These are phyloP conservation scores for Euphorbia corollata DNA, from an alignment of 441 rosid genomes.

Conservation along the genomic window DNA sequence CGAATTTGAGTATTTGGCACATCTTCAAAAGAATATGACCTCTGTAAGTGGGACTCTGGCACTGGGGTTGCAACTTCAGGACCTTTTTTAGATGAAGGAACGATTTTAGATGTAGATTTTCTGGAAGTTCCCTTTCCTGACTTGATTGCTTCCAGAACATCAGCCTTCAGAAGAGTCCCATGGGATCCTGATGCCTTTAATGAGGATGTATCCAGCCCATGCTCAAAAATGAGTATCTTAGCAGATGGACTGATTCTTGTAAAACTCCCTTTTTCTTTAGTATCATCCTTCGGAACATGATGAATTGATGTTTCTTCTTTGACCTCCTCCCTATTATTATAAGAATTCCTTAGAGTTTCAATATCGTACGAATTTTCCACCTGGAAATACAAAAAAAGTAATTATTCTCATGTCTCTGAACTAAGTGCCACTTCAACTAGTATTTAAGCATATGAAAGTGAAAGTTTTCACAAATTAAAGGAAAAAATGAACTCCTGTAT, in stretches of 20 bases:
- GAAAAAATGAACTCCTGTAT: not conserved
- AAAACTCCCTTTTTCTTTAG: slow-evolving; percentile 35
- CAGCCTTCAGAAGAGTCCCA: slow-evolving; percentile 83
- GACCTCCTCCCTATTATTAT: slow-evolving; percentile 33
- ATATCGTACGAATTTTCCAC: slow-evolving; percentile 81
- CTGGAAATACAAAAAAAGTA: slow-evolving; percentile 37
- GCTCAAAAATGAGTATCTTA: slow-evolving; percentile 60
- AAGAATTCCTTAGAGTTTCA: slow-evolving; percentile 55
- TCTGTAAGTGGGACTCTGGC: slow-evolving; percentile 37
- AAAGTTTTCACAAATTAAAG: not conserved
- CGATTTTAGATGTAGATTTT: slow-evolving; percentile 35
- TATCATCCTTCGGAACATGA: slow-evolving; percentile 37
- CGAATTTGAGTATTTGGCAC: slow-evolving; percentile 93
- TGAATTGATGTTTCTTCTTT: slow-evolving; percentile 40
- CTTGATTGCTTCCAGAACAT: slow-evolving; percentile 70
- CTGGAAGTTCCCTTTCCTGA: slow-evolving; percentile 55
- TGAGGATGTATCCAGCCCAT: slow-evolving; percentile 72
- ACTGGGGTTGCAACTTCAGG: slow-evolving; percentile 33
- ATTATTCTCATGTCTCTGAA: slow-evolving; percentile 18
- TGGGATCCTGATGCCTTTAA: slow-evolving; percentile 73
- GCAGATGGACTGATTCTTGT: slow-evolving; percentile 91
- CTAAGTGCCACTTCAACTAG: slow-evolving; percentile 10
- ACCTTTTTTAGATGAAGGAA: slow-evolving; percentile 33
- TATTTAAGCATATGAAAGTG: slow-evolving; percentile 1
- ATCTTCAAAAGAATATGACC: slow-evolving; percentile 63